Conservation (phyloP, 768 basidiomycete species). For the Naganishia onofrii region DNA sequence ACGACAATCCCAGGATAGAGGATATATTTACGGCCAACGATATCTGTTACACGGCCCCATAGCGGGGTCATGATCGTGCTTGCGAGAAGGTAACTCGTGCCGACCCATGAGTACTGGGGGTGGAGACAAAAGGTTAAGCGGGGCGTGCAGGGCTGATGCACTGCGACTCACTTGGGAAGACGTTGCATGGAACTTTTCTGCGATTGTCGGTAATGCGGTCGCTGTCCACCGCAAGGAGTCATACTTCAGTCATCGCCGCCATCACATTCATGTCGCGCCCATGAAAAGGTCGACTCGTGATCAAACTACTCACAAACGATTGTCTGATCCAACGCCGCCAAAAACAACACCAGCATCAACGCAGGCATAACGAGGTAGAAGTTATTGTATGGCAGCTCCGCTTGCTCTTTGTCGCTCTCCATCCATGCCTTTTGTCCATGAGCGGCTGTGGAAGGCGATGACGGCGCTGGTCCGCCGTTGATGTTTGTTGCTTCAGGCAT, state of each 20-base stretch:
- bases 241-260: conserved; percentile 33
- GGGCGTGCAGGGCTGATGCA: background rate
- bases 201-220: conserved; percentile 45
- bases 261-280: too few species aligned
- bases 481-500: background rate
- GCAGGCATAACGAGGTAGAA: conserved; percentile 37
- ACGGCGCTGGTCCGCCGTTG: background rate
- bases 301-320: conserved; percentile 31
- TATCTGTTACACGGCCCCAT: conserved; percentile 48
- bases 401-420: conserved; percentile 26
- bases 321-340: conserved; percentile 45
- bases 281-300: too few species aligned
- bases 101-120: conserved; percentile 46
- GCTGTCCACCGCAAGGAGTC: conserved; percentile 9
- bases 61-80: conserved; percentile 45
- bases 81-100: conserved; percentile 44
- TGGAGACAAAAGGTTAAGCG: background rate
- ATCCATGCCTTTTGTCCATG: conserved; percentile 27
- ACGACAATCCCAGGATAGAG: conserved; percentile 39
- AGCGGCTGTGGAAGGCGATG: background rate
- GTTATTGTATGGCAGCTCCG: conserved; percentile 38
- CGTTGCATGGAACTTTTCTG: conserved; percentile 42
- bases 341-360: conserved; percentile 40
- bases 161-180: conserved; percentile 33
- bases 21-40: conserved; percentile 45